Conservation (phyloP, 371 early-diverging fungal genomes). For the Syncephalastrum monosporum region DNA sequence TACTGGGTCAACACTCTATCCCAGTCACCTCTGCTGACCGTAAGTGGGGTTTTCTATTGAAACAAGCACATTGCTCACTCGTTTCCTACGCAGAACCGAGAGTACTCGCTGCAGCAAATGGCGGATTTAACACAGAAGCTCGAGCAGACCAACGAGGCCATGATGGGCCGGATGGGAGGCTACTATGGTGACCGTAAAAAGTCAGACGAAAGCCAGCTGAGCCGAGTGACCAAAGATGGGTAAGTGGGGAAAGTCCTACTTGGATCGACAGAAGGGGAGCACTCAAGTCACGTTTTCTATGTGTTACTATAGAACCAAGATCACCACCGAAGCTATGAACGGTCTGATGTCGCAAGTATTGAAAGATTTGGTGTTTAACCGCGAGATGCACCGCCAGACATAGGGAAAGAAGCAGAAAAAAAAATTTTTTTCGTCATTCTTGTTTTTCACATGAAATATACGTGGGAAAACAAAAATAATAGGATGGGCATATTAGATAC, state of each 20-base stretch:
- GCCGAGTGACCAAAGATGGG: constrained; percentile 78
- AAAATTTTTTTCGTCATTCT: not conserved
- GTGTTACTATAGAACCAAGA: constrained; percentile 60
- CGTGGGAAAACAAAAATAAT: not conserved
- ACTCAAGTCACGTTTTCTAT: constrained; percentile 6
- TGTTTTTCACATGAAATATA: not conserved
- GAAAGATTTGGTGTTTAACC: constrained; percentile 78
- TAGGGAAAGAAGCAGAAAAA: constrained; percentile 1
- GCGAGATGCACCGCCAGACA: too few species aligned
- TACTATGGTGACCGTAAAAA: constrained; percentile 64
- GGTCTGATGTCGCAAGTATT: constrained; percentile 81
- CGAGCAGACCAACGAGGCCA: constrained; percentile 70
- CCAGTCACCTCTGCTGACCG: constrained; percentile 87
- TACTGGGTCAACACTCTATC: constrained; percentile 96
- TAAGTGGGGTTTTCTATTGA: constrained; percentile 29
- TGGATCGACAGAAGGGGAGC: not conserved
- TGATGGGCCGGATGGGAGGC: constrained; percentile 56
- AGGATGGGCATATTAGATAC: too few species aligned
- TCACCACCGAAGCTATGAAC: constrained; percentile 77
- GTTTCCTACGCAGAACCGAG: constrained; percentile 64
- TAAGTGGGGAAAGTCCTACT: constrained; percentile 11
- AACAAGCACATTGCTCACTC: not conserved
- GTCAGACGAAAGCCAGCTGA: constrained; percentile 65
- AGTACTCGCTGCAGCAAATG: constrained; percentile 78
- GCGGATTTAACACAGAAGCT: constrained; percentile 81